A percentile compares a stretch with the other conserved stretches of the same genome.
These are phyloP conservation scores for Penicillium cosmopolitanum DNA, from an alignment of 495 filamentous ascomycete genomes.

Conservation along the genomic window DNA sequence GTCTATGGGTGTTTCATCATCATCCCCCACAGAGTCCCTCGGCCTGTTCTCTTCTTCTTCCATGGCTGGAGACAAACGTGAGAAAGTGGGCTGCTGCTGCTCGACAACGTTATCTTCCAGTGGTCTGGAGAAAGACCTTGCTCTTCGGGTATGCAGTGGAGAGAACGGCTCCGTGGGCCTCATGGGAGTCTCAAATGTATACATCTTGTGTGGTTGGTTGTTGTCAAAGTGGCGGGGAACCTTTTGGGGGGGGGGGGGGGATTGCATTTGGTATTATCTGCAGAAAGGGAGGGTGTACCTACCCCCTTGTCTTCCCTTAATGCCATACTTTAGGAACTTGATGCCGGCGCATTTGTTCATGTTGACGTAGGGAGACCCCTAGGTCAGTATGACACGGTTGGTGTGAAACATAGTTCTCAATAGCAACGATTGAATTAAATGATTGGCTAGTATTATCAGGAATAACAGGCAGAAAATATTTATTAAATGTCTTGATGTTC, in stretches of 20 bases:
- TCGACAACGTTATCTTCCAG: neutral
- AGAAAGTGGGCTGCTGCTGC: neutral
- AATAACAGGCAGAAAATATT: too few species aligned
- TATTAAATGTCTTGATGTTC: too few species aligned
- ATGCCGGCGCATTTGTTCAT: slow-evolving; percentile 7
- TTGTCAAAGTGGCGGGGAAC: too few species aligned
- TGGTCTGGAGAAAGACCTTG: slow-evolving; percentile 1
- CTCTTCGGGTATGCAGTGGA: neutral
- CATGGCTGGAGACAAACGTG: neutral
- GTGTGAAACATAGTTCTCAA: too few species aligned
- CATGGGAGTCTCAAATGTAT: neutral
- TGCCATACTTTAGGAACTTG: neutral
- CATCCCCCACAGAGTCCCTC: neutral
- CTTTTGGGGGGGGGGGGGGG: too few species aligned
- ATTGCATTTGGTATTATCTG: neutral
- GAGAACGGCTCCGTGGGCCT: neutral
- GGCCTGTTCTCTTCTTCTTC: neutral
- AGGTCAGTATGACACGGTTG: slow-evolving; percentile 4
- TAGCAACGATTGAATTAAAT: too few species aligned
- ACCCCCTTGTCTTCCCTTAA: neutral
- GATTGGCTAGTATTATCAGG: too few species aligned
- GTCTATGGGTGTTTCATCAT: slow-evolving; percentile 1
- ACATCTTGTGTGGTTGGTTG: neutral
- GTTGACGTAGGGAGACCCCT: slow-evolving; percentile 5
- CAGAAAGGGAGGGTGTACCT: neutral